phyloP scores from a whole-genome alignment of 768 basidiomycete species.

The Multifurca ochricompacta region DNA sequence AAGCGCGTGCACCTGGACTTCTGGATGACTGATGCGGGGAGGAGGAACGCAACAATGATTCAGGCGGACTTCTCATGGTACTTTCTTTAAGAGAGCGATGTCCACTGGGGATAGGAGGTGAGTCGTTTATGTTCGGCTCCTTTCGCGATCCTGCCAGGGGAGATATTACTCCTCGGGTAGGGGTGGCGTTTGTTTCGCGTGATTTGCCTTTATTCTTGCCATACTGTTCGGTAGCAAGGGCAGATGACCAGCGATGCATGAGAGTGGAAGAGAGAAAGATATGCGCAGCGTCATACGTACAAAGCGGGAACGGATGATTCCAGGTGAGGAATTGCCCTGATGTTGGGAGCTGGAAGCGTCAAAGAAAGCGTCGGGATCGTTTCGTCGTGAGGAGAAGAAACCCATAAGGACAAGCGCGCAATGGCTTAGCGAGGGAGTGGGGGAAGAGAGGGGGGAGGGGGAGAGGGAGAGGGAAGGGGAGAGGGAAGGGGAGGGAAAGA shows the following conservation, averaged over 20 bases:
- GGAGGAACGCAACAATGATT: constrained; percentile 16
- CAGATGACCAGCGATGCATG: constrained; percentile 9
- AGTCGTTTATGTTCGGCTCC: constrained; percentile 16
- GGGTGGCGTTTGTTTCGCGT: constrained; percentile 22
- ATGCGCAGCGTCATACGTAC: constrained; percentile 24
- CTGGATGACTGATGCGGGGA: neutral
- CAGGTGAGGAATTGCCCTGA: constrained; percentile 14
- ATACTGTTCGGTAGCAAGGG: constrained; percentile 22
- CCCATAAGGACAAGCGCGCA: constrained; percentile 26
- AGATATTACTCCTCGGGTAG: constrained; percentile 15
- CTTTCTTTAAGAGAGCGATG: neutral
- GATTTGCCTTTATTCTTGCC: constrained; percentile 28
- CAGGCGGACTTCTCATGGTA: constrained; percentile 14
- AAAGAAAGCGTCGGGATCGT: constrained; percentile 22
- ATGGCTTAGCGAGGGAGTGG: constrained; percentile 42
- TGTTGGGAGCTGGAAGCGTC: constrained; percentile 13
- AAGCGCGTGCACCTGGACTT: constrained; percentile 12
- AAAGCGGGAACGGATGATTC: constrained; percentile 33
- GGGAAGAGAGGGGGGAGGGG: neutral
- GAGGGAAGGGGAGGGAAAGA: constrained; percentile 39
- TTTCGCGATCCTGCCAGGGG: constrained; percentile 2
- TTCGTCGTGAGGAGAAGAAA: constrained; percentile 34
- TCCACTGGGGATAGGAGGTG: constrained; percentile 5
- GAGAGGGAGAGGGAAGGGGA: neutral
- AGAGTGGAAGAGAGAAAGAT: constrained; percentile 3